A percentile compares a stretch with the other conserved stretches of the same genome.
These are phyloP conservation scores for Phytophthora pini DNA, from an alignment of 352 stramenopile genomes.

Conservation along the genomic window DNA sequence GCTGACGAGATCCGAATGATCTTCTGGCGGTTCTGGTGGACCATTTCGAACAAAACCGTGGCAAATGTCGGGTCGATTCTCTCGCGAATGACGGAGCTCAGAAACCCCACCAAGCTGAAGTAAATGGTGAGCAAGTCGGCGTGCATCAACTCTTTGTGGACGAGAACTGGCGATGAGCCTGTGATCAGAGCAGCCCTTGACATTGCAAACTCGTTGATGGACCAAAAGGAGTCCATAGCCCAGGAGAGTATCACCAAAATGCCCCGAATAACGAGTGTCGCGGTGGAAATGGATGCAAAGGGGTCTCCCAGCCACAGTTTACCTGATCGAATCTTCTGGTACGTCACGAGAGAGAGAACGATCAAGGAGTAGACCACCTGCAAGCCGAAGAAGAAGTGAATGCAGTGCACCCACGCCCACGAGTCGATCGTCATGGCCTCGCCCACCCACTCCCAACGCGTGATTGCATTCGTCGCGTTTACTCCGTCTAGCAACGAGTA, in stretches of 20 bases:
- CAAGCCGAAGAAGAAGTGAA: constrained; percentile 44
- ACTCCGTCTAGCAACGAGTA: constrained; percentile 19
- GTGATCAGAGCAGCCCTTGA: constrained; percentile 17
- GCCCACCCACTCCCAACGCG: constrained; percentile 21
- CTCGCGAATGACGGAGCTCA: constrained; percentile 27
- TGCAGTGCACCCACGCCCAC: constrained; percentile 46
- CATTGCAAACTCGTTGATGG: constrained; percentile 39
- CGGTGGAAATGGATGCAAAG: constrained; percentile 40
- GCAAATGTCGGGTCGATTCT: constrained; percentile 29
- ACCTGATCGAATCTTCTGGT: constrained; percentile 32
- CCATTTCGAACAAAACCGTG: constrained; percentile 24
- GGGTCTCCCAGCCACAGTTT: constrained; percentile 52
- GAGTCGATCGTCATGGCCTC: constrained; percentile 30
- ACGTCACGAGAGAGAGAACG: constrained; percentile 33
- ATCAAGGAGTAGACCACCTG: constrained; percentile 35
- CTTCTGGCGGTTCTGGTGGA: constrained; percentile 14
- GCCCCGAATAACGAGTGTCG: constrained; percentile 24
- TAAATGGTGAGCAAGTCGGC: constrained; percentile 34
- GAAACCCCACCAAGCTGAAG: constrained; percentile 20
- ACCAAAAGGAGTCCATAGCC: constrained; percentile 39
- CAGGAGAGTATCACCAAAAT: constrained; percentile 38
- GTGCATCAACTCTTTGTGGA: constrained; percentile 38
- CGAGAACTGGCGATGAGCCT: constrained; percentile 5
- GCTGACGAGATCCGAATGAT: constrained; percentile 6
- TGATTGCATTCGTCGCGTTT: constrained; percentile 13